phyloP scores from a whole-genome alignment of 768 basidiomycete species.

The Rhodotorula toruloides region DNA sequence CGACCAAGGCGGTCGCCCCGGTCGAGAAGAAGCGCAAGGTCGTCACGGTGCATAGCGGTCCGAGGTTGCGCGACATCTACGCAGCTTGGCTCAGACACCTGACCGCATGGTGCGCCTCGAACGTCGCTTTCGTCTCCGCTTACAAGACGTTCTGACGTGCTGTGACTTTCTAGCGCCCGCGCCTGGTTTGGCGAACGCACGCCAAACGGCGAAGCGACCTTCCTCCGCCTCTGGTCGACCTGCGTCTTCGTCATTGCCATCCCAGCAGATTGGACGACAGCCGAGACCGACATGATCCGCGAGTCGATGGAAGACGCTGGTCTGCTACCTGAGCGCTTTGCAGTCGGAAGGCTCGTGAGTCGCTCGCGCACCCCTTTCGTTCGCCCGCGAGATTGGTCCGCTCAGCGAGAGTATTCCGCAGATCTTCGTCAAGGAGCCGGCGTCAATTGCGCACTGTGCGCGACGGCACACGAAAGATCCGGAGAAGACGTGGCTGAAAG shows the following conservation, averaged over 20 bases:
- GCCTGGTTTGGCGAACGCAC: conserved; percentile 21
- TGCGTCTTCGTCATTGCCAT: conserved; percentile 14
- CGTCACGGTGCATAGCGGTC: conserved; percentile 11
- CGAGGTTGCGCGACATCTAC: conserved; percentile 19
- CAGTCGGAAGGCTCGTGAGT: conserved; percentile 6
- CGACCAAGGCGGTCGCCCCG: neutral
- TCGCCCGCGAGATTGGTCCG: no score
- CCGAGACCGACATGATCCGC: conserved; percentile 7
- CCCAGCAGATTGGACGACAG: conserved; percentile 5
- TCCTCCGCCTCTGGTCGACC: conserved; percentile 12
- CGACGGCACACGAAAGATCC: conserved; percentile 1
- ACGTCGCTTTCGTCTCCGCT: neutral
- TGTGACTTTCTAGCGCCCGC: conserved; percentile 18
- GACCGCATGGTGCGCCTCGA: conserved; percentile 12
- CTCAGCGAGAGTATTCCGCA: neutral
- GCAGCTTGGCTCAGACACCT: conserved; percentile 11
- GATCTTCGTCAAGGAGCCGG: conserved; percentile 26
- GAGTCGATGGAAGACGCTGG: conserved; percentile 8
- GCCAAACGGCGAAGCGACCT: conserved; percentile 6
- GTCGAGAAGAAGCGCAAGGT: neutral
- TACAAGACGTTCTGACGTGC: neutral
- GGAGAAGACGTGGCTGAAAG: conserved; percentile 8
- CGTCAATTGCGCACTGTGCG: conserved; percentile 3
- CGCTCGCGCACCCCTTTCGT: neutral
- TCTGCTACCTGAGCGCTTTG: neutral